Evolutionary conservation across 495 filamentous ascomycete genomes (phyloP).

Genomic region (Podospora comata): DNA sequence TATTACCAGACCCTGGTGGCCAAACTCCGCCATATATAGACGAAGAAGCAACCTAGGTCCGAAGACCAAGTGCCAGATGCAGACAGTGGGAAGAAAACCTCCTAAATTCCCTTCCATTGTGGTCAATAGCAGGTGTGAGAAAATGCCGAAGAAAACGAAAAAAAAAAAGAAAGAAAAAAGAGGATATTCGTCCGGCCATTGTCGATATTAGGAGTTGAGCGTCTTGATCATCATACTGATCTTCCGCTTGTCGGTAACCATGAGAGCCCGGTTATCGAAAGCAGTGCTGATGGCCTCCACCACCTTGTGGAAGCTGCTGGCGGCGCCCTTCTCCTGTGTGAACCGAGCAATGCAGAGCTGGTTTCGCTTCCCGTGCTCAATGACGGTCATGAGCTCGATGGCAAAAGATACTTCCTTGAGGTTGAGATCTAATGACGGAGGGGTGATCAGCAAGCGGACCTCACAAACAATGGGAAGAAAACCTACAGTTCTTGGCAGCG

Average conservation of each 20-base stretch:
- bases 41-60: not conserved
- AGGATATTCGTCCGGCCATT: not conserved
- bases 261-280: constrained; percentile 55
- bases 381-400: constrained; percentile 76
- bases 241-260: constrained; percentile 68
- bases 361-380: constrained; percentile 70
- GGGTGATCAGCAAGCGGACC: constrained; percentile 16
- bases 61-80: not conserved
- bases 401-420: constrained; percentile 78
- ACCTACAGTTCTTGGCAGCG: constrained; percentile 72
- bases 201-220: constrained; percentile 37
- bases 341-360: constrained; percentile 73
- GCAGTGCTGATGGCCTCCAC: constrained; percentile 67
- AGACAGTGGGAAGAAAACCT: not conserved
- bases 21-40: not conserved
- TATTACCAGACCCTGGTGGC: not conserved
- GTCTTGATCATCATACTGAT: constrained; percentile 66
- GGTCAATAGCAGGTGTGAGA: not conserved
- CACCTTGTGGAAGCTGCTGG: constrained; percentile 76
- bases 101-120: not conserved
- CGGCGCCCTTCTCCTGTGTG: constrained; percentile 83
- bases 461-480: constrained; percentile 21
- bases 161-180: not conserved
- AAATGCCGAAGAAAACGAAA: not conserved
- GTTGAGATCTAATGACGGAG: constrained; percentile 53